Base-by-base conservation (phyloP, 139 green algal species). In the Coelastrella sp. region DNA sequence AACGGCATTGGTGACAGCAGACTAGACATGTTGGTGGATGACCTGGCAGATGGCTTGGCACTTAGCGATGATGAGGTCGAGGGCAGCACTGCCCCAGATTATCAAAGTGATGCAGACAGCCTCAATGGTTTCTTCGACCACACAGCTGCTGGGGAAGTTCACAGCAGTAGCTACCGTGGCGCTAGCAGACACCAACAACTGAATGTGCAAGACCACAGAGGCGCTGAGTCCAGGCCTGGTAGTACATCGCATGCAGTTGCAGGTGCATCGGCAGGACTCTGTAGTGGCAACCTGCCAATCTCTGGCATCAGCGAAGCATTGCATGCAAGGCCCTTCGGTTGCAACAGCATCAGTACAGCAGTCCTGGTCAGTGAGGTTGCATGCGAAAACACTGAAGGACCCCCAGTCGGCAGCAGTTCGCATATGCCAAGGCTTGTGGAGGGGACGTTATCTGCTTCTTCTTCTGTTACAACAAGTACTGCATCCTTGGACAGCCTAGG, bases 1-100 rank as follows among this genome's bases (percentile, higher is more conserved):
- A 17, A 32, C 34, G 40, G 34, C n/a, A 7, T 73, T 9, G 59
- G 2, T 84, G 77, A 57, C 43, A 48, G 7, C 9, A 40, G 17
- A 4, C 45, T 74, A 6, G 77, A 84, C 38, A 27, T 48, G 35
- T 59, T 84, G 9, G 78, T 30, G 40, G 78, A 66, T 62, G 78
- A 84, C 60, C 62, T 84, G 62, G 60, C 62, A 76, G 78, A 40
- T 35, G 60, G 59, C 4, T 60, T 84, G 78, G 60, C 60, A 53
- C 23, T 71, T 13, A n/a, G n/a, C n/a, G 75, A 51, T 71, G 53
- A 82, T 8, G 75, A 82, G 13, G 51, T 43, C 21, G 71, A 69
- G 8, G 40, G 62, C 40, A 7, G 11, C 6, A 27, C 72, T 66
- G 48, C 72, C 15, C 21, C 45, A 45, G 11, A 5, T 41, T 19